These are phyloP conservation scores for Xeromyces bisporus DNA, from an alignment of 495 filamentous ascomycete genomes.

Conservation along the genomic window DNA sequence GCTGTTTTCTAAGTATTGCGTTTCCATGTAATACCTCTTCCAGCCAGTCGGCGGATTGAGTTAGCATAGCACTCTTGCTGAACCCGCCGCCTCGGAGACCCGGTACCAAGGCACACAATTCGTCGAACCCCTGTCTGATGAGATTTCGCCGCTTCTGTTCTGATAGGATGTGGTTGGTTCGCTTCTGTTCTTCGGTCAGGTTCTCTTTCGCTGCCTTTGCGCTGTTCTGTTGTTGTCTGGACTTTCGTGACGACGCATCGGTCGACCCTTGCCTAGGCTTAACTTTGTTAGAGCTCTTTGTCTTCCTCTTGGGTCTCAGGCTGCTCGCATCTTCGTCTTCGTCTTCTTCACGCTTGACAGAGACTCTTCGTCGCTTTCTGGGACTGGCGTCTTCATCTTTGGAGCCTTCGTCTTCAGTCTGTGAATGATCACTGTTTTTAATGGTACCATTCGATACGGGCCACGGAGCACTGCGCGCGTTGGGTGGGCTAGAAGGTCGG, in stretches of 20 bases:
- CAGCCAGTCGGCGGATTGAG: conserved; percentile 56
- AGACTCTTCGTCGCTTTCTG: conserved; percentile 19
- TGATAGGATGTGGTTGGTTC: conserved; percentile 74
- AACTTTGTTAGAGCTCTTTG: conserved; percentile 20
- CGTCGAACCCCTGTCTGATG: conserved; percentile 63
- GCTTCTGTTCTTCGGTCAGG: conserved; percentile 67
- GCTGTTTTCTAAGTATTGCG: conserved; percentile 27
- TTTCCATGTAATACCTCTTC: conserved; percentile 54
- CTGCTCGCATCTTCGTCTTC: conserved; percentile 23
- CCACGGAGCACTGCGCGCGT: conserved; percentile 7
- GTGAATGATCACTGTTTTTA: conserved; percentile 2
- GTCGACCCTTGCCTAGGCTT: conserved; percentile 18
- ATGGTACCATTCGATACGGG: conserved; percentile 1
- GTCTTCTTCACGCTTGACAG: conserved; percentile 22
- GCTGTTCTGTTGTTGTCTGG: conserved; percentile 12
- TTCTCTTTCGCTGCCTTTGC: conserved; percentile 50
- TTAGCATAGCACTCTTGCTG: conserved; percentile 65
- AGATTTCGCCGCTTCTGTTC: conserved; percentile 71
- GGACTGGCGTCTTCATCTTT: conserved; percentile 15
- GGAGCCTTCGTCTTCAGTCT: conserved; percentile 1
- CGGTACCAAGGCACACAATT: conserved; percentile 54
- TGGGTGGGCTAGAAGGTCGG: conserved; percentile 37
- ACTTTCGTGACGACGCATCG: conserved; percentile 16
- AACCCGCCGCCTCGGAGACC: conserved; percentile 49
- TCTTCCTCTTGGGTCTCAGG: conserved; percentile 29